Conservation (phyloP, 495 filamentous ascomycete genomes). For the Glutinoglossum americanum region DNA sequence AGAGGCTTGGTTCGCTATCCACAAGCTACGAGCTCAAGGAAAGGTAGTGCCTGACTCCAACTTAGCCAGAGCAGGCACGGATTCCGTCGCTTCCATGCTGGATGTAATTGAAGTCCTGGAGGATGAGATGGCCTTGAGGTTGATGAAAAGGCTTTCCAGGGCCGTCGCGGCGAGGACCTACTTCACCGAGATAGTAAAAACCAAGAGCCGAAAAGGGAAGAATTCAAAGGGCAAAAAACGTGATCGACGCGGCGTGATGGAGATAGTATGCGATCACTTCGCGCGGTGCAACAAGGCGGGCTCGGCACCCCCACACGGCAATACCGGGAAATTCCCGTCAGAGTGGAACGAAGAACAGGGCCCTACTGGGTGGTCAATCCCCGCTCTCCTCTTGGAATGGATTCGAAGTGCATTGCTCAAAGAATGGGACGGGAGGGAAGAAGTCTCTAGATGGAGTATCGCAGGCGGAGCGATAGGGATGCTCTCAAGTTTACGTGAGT, state of each 20-base stretch:
- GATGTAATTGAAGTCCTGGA: conserved; percentile 32
- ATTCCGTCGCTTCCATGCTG: conserved; percentile 12
- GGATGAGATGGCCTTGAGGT: conserved; percentile 34
- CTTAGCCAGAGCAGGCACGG: conserved; percentile 9
- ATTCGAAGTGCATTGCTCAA: conserved; percentile 50
- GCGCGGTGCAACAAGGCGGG: neutral
- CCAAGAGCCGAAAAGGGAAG: conserved; percentile 5
- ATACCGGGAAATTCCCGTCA: neutral
- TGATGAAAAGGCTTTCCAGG: conserved; percentile 31
- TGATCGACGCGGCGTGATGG: conserved; percentile 1
- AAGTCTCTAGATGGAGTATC: conserved; percentile 39
- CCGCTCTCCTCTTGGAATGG: conserved; percentile 50
- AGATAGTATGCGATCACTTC: conserved; percentile 2
- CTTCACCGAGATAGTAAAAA: conserved; percentile 29
- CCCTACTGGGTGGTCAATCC: conserved; percentile 13
- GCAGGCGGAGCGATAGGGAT: conserved; percentile 56
- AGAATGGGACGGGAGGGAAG: conserved; percentile 56
- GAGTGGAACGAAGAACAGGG: neutral
- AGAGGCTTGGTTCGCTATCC: conserved; percentile 27
- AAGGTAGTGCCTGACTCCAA: conserved; percentile 26
- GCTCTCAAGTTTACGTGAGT: conserved; percentile 50
- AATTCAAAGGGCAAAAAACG: neutral
- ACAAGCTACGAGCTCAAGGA: conserved; percentile 30
- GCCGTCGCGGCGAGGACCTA: conserved; percentile 30
- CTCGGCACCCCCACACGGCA: neutral